A percentile compares a stretch with the other conserved stretches of the same genome.
Conservation (phyloP, 768 basidiomycete species). For the Cytidiella melzeri region DNA sequence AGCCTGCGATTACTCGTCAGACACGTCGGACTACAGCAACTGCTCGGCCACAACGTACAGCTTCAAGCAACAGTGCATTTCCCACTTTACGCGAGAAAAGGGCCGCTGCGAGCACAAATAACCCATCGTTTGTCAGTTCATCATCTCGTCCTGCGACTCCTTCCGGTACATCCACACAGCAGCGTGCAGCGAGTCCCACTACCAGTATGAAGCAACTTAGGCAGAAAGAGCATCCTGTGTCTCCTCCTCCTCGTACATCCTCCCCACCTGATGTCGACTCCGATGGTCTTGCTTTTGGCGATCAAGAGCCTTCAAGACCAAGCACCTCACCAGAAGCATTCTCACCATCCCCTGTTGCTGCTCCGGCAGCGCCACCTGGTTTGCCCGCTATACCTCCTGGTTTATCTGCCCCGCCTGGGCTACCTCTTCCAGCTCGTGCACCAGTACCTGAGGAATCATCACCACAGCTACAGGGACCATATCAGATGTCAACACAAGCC, state of each 20-base stretch:
- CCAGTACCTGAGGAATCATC: conserved; percentile 41
- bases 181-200: conserved; percentile 17
- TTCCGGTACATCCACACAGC: conserved; percentile 37
- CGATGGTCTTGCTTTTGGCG: conserved; percentile 35
- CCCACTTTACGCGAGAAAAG: background rate
- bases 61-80: background rate
- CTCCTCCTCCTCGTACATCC: conserved; percentile 32
- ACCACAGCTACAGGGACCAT: conserved; percentile 51
- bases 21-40: conserved; percentile 21
- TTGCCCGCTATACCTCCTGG: conserved; percentile 40
- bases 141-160: conserved; percentile 58
- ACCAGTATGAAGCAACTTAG: conserved; percentile 35
- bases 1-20: conserved; percentile 12
- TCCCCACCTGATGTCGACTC: conserved; percentile 47
- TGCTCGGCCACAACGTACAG: conserved; percentile 42
- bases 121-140: conserved; percentile 38
- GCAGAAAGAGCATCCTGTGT: conserved; percentile 32
- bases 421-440: conserved; percentile 35
- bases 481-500: conserved; percentile 84
- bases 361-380: conserved; percentile 42
- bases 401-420: conserved; percentile 49
- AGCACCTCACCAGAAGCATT: conserved; percentile 19
- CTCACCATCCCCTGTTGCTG: conserved; percentile 33
- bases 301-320: conserved; percentile 32
- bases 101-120: conserved; percentile 24